Conservation (phyloP, 2,329 filamentous ascomycete genomes). For the Rugonectria rugulosa region DNA sequence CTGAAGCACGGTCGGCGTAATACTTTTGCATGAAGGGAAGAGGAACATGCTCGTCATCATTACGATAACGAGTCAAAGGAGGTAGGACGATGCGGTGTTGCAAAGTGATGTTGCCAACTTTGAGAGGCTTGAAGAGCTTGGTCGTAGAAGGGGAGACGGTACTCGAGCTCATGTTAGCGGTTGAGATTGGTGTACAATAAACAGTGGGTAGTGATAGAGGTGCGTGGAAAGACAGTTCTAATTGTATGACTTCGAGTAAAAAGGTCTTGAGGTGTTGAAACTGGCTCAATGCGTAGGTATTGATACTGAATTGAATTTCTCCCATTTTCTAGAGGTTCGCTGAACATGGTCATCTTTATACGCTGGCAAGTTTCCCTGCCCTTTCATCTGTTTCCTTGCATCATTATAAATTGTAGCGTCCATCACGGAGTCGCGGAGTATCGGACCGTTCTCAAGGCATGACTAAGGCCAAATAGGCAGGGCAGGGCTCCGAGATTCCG, state of each 20-base stretch:
- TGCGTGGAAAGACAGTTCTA: not conserved
- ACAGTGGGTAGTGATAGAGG: not conserved
- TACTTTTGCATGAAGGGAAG: slow-evolving; percentile 39
- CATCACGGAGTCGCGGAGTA: slow-evolving; percentile 4
- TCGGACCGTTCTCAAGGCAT: not conserved
- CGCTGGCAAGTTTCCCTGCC: not conserved
- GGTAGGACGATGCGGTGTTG: slow-evolving; percentile 37
- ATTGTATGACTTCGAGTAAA: not conserved
- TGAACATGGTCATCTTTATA: not conserved
- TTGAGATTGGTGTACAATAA: not conserved
- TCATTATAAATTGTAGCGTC: too few species aligned
- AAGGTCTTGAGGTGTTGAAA: too few species aligned
- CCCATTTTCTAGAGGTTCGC: not conserved
- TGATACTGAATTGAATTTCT: too few species aligned
- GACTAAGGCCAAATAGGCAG: not conserved
- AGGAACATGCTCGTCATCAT: slow-evolving; percentile 48
- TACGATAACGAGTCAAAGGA: slow-evolving; percentile 57
- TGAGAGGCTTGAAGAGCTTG: slow-evolving; percentile 35
- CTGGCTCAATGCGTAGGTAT: too few species aligned
- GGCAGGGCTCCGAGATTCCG: slow-evolving; percentile 1
- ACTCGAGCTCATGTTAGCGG: slow-evolving; percentile 8
- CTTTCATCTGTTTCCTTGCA: not conserved
- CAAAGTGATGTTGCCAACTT: slow-evolving; percentile 29
- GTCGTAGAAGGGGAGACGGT: slow-evolving; percentile 17
- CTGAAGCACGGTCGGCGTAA: slow-evolving; percentile 46